Evolutionary conservation across 1,284 basidiomycete species (phyloP).

Genomic region (Heterobasidion parviporum): DNA sequence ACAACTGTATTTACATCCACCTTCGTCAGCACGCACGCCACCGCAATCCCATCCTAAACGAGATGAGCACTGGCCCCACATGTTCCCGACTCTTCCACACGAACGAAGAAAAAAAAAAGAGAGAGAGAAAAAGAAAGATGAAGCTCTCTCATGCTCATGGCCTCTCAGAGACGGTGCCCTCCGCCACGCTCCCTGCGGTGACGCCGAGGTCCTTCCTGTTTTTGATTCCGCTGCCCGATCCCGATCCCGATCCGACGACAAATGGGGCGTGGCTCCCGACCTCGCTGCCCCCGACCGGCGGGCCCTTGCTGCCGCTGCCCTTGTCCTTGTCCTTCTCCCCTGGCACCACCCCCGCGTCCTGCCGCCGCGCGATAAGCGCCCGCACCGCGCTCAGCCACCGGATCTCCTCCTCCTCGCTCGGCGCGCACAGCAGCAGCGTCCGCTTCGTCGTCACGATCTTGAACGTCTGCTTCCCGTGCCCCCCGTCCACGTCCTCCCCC

Average conservation of each 20-base stretch:
- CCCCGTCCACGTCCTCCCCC: conserved; percentile 30
- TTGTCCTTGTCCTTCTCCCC: conserved; percentile 16
- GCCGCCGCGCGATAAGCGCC: conserved; percentile 75
- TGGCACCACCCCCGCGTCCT: conserved; percentile 37
- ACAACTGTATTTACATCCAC: neutral
- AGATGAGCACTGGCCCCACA: too few relatives aligned
- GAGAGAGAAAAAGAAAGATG: too few relatives aligned
- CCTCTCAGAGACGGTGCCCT: conserved; percentile 12
- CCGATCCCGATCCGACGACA: conserved; percentile 12
- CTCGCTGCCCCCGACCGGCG: conserved; percentile 1
- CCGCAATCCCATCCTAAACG: neutral
- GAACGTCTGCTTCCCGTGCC: conserved; percentile 66
- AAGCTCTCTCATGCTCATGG: too few relatives aligned
- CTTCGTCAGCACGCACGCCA: neutral
- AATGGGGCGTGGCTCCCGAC: conserved; percentile 6
- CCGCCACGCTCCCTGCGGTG: conserved; percentile 6
- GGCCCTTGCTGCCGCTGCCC: neutral
- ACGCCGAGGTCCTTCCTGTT: conserved; percentile 12
- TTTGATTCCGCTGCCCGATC: conserved; percentile 10
- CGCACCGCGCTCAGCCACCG: conserved; percentile 94
- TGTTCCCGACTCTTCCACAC: too few relatives aligned
- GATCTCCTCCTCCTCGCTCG: conserved; percentile 97
- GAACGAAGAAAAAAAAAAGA: too few relatives aligned
- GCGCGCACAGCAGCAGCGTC: conserved; percentile 85
- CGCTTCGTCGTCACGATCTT: conserved; percentile 95